These are phyloP conservation scores for Colletotrichum liaoningense DNA, from an alignment of 2,329 filamentous ascomycete genomes.

Conservation along the genomic window DNA sequence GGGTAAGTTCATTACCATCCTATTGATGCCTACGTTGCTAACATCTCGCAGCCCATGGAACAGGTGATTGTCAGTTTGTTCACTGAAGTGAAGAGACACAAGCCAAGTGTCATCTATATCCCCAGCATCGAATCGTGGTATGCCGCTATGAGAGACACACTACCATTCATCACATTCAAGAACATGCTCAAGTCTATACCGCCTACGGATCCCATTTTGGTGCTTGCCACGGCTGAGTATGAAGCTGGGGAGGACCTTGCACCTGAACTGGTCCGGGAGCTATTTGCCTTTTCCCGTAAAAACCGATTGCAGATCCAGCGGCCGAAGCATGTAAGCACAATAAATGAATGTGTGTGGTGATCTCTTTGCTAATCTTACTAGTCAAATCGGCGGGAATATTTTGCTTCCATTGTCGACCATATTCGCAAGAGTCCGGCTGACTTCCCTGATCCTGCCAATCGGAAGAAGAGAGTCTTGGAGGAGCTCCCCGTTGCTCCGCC, in stretches of 20 bases:
- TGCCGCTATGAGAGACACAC: constrained; percentile 66
- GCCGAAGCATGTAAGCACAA: constrained; percentile 68
- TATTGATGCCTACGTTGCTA: constrained; percentile 20
- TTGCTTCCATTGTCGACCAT: constrained; percentile 78
- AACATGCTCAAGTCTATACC: constrained; percentile 84
- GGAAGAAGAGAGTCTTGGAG: constrained; percentile 88
- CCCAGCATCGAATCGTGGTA: constrained; percentile 93
- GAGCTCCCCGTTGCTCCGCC: constrained; percentile 80
- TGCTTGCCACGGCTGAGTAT: constrained; percentile 86
- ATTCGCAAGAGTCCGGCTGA: constrained; percentile 83
- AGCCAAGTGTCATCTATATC: constrained; percentile 95
- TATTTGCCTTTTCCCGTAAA: constrained; percentile 88
- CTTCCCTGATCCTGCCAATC: constrained; percentile 86
- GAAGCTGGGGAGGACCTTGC: constrained; percentile 66
- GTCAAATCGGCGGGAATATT: constrained; percentile 81
- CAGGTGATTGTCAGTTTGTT: constrained; percentile 92
- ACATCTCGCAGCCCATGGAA: constrained; percentile 71
- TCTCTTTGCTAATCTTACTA: constrained; percentile 47
- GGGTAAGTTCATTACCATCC: constrained; percentile 61
- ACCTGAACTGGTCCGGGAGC: constrained; percentile 73
- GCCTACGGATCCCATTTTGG: constrained; percentile 89
- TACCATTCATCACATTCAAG: constrained; percentile 84
- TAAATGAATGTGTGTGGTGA: neutral
- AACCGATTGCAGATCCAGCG: constrained; percentile 78
- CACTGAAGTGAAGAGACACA: constrained; percentile 91